Percentiles rank a stretch among this genome's conserved stretches.
phyloP scores from a whole-genome alignment of 2,329 filamentous ascomycete species.

The Davidsoniella virescens region DNA sequence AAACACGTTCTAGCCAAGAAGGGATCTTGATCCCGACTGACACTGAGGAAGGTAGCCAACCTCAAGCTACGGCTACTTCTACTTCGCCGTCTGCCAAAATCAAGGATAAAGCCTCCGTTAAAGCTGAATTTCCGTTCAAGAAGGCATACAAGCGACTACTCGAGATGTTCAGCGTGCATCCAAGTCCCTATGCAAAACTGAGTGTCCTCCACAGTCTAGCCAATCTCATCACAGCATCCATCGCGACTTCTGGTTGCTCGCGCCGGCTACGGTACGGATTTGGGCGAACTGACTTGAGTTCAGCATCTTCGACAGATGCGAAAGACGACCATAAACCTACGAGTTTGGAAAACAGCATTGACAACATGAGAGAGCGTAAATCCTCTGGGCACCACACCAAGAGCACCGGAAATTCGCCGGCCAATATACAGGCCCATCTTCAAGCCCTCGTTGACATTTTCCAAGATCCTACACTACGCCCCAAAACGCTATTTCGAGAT shows the following conservation, averaged over 20 bases:
- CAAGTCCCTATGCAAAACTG: constrained; percentile 76
- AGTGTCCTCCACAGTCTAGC: constrained; percentile 70
- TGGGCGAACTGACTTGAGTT: constrained; percentile 15
- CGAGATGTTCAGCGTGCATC: constrained; percentile 74
- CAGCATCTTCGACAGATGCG: constrained; percentile 20
- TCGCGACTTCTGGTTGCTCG: constrained; percentile 26
- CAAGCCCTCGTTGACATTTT: constrained; percentile 52
- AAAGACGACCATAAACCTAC: background rate
- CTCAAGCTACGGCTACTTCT: too few species aligned
- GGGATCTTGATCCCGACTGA: background rate
- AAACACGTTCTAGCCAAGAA: too few species aligned
- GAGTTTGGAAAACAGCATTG: constrained; percentile 32
- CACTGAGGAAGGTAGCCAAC: constrained; percentile 15
- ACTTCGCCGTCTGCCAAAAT: constrained; percentile 9
- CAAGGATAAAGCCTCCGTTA: too few species aligned
- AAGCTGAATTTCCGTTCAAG: constrained; percentile 56
- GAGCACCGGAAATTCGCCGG: background rate
- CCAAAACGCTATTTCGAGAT: constrained; percentile 66
- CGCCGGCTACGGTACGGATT: constrained; percentile 24
- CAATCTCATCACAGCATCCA: constrained; percentile 60
- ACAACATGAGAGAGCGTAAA: constrained; percentile 48
- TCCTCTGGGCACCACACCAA: background rate
- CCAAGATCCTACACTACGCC: constrained; percentile 50
- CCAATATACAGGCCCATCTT: constrained; percentile 46
- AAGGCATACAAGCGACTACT: constrained; percentile 66